Evolutionary conservation across 768 basidiomycete genomes (phyloP), one percentile per base, ranked within the genome.

Genomic region (Lactifluus subvellereus): DNA sequence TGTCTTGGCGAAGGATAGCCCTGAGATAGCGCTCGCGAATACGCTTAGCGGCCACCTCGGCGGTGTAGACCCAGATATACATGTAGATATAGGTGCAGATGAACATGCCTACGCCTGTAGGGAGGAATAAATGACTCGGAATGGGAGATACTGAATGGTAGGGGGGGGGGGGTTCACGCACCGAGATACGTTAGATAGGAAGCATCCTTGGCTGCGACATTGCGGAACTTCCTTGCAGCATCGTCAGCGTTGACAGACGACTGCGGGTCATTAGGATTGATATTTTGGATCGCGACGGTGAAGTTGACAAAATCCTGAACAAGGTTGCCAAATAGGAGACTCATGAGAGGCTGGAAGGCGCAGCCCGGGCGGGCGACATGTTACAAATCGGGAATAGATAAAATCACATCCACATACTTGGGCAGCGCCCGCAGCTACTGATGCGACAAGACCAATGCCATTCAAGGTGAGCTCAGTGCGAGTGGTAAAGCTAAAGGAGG

Each of bases 11-110:
- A 2, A 98, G 78, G 20, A 95, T 75, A 2, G 93, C 84, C 65
- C 79, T 75, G 11, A 97, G 83, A 72, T 98, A 98, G 13, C 73
- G 78, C 74, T 97, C 93, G 27, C 95, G 84, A 45, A 98, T 80
- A 35, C 95, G 84, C 70, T 88, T 90, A 0, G 94, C 84, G 63
- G 88, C 87, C 40, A 84, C 73, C 73, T 98, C 95, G 20, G 87
- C 86, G 0, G 88, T 90, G 68, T 87, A 84, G 11, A 83, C 81
- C 84, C 86, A 91, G n/a, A 80, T 70, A 66, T 22, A 61, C 86
- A 87, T 94, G 75, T 88, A 93, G 1, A 74, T 66, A 72, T 81
- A 92, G 0, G 91, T 94, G 70, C 82, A 83, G 37, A 83, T 66
- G 59, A 91, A 86, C 79, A 91, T 86, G 18, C 80, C 94, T 54